Base-by-base conservation (phyloP, 352 stramenopile genomes). In the Phytophthora pseudosyringae region DNA sequence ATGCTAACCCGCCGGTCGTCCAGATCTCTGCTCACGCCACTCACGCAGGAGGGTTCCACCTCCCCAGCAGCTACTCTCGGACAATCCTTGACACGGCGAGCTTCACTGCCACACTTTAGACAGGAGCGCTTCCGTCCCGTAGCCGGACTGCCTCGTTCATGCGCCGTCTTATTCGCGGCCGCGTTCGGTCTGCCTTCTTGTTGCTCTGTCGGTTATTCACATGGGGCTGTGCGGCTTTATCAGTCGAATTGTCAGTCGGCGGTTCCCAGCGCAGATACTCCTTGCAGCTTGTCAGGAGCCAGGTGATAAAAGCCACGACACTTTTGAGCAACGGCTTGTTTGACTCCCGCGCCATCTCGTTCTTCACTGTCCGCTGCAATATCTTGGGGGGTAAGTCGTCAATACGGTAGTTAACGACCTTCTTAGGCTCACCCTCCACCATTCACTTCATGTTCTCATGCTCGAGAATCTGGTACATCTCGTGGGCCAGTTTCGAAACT, bases 381-480 rank as follows among this genome's bases (percentile, higher is more conserved):
- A 15, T 15, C 4, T 39, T 35, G 0, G 35, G 26, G 6, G 21
- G 8, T 1, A 63, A 26, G 6, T 33, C 26, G 6, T 63, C 44
- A 2, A 55, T 55, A 3, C 49, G 36, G 13, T 54, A 63, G 9
- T 15, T n/a, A 0, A 49, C 54, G 16, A 62, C 21, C 32, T 56
- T 57, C 15, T 40, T 64, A 13, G 45, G 28, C 12, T 64, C 56
- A 2, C 18, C 12, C 12, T 64, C 6, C 5, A 51, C 15, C 56
- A 64, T 64, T 46, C 56, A 51, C 29, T 57, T 44, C 43, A 54
- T 54, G 25, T 63, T 31, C 15, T 40, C 57, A 3, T 58, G 18
- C 8, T 58, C 46, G 1, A 57, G 28, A 1, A 57, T 13, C 16
- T 64, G 46, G n/a, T 64, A 53, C 57, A 57, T 58, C 15, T 64